phyloP scores from a whole-genome alignment of 176 grass and related monocot genomes.

The Carex parvula region DNA sequence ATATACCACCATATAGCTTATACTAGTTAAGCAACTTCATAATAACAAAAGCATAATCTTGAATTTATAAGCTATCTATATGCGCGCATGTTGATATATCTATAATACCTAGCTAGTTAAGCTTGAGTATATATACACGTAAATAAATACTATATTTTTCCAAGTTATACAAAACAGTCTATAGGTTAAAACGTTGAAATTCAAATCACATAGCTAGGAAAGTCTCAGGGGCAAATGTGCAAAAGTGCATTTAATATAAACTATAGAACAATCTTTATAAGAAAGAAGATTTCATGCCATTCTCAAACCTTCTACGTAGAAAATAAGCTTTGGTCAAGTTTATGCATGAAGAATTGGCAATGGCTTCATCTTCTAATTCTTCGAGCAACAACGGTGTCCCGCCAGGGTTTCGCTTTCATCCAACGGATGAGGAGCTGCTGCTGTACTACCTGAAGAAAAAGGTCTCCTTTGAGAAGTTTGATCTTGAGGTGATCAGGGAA shows the following conservation, averaged over 20 bases:
- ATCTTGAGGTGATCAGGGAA: constrained; percentile 90
- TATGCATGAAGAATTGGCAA: constrained; percentile 24
- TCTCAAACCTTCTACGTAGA: constrained; percentile 48
- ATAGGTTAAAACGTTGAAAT: not conserved
- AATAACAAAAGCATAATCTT: not conserved
- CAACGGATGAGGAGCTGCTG: constrained; percentile 92
- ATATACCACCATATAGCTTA: not conserved
- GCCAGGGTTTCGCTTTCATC: constrained; percentile 96
- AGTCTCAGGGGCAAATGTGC: constrained; percentile 23
- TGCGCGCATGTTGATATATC: not conserved
- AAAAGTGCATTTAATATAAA: constrained; percentile 16
- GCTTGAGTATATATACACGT: not conserved
- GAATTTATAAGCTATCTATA: not conserved
- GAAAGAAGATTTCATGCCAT: constrained; percentile 13
- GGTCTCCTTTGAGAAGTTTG: constrained; percentile 83
- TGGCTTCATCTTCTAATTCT: constrained; percentile 46
- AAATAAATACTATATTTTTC: not conserved
- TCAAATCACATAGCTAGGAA: not conserved
- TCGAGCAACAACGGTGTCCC: constrained; percentile 84
- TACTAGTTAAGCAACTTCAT: not conserved
- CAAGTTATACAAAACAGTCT: not conserved
- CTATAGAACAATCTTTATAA: constrained; percentile 35
- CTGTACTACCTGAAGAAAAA: constrained; percentile 99
- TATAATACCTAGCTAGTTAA: not conserved
- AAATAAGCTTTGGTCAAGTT: constrained; percentile 21